Percentiles rank a stretch among this genome's conserved stretches.
These are phyloP conservation scores for Anthracocystis setariae DNA, from an alignment of 1,284 basidiomycete genomes.

Conservation along the genomic window DNA sequence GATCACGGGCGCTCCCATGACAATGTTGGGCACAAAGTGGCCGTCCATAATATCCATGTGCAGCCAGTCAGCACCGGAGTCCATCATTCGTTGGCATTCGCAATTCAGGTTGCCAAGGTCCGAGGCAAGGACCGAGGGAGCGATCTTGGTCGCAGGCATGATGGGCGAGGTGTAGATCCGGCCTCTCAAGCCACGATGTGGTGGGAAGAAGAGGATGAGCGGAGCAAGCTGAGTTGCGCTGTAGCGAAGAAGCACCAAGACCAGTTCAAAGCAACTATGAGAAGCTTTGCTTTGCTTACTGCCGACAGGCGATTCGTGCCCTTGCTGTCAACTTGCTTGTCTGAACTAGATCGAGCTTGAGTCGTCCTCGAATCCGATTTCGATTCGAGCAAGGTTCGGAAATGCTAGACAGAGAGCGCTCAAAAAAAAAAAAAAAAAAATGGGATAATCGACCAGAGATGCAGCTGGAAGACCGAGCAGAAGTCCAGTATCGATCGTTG, in stretches of 20 bases:
- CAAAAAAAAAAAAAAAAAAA: no score
- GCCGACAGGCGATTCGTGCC: no score
- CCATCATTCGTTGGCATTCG: constrained; percentile 66
- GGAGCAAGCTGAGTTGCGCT: neutral
- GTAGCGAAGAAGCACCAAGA: no score
- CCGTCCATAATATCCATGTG: constrained; percentile 71
- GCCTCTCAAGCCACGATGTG: neutral
- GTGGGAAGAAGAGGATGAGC: neutral
- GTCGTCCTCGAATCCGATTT: no score
- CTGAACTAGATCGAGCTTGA: no score
- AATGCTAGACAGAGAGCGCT: no score
- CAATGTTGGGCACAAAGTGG: constrained; percentile 91
- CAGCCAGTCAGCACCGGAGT: constrained; percentile 66
- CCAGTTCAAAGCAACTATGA: no score
- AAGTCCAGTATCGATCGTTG: neutral
- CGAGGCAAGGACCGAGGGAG: constrained; percentile 65
- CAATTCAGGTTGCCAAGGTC: constrained; percentile 66
- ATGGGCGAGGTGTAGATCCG: neutral
- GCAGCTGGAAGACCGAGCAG: neutral
- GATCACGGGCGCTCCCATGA: constrained; percentile 85
- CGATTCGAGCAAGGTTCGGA: no score
- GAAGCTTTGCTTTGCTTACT: no score
- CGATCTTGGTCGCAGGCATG: constrained; percentile 65
- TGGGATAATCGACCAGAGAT: neutral
- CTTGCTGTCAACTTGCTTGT: no score